Base-by-base conservation (phyloP, 257 asterid species). In the Nicotiana obtusifolia region DNA sequence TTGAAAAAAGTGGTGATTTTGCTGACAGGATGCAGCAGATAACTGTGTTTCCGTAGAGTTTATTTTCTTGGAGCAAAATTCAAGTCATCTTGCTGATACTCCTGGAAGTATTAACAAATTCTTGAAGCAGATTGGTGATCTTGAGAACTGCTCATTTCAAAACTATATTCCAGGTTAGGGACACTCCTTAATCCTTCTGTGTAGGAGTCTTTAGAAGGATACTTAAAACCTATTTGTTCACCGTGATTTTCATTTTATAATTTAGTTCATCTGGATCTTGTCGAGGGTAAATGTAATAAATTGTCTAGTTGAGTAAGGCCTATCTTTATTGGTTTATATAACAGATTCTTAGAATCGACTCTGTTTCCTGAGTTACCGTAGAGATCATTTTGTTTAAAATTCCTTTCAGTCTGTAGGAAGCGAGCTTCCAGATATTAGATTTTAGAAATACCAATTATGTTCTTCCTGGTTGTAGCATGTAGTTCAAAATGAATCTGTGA, bases 21-120 rank as follows among this genome's bases (percentile, higher is more conserved):
- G 75, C 86, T 83, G 68, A 41, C 85, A 95, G 99, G 99, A 91
- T 82, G 97, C 95, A 8, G 94, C 92, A 80, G 95, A 89, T 68
- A 91, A 85, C 85, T 87, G 89, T 88, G 86, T 95, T 83, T 82
- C 85, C 31, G 88, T 94, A 71, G 97, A 95, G 84, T 89, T 92
- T 86, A 78, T 89, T 88, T 88, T 90, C 82, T 77, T 95, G 85
- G 92, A 90, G 86, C 93, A 90, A 87, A 83, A 88, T 71, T 81
- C 92, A 80, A 91, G 86, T 85, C 88, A 89, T 80, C 89, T 85
- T 65, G 88, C 89, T 41, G 95, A 90, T 82, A 76, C 81, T 85
- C 60, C 91, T 80, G 91, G 84, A 83, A 87, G 78, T 86, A 84
- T 87, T 87, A 86, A 86, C 84, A 89, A 85, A 80, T 88, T 93